Base-by-base conservation (phyloP, 352 stramenopile species). In the Phytophthora sansomeana region DNA sequence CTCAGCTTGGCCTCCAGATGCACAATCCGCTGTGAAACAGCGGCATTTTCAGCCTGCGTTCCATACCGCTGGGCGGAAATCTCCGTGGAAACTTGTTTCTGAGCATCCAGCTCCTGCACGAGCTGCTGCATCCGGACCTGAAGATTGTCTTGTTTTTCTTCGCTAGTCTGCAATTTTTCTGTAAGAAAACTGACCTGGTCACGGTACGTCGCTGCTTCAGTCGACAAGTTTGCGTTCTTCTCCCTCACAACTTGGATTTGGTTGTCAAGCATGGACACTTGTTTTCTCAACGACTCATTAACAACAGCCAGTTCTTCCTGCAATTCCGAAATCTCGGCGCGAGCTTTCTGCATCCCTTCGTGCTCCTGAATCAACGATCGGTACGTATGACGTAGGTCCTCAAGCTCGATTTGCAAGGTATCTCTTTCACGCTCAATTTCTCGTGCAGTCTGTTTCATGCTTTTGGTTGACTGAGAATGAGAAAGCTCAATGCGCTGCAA, bases 161-260 rank as follows among this genome's bases (percentile, higher is more conserved):
- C 80, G 3, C 61, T 80, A 14, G 58, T 35, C 38, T 89, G 78
- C 21, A 96, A 62, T 44, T 94, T 89, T 33, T 93, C 81, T 1
- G 85, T 91, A 14, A 96, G 61, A 41, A 91, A 89, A 39, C 68
- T 92, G 19, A 96, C 83, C 67, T 96, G 87, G n/a, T 93, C 83
- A 9, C 85, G 73, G 58, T 91, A 92, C 16, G 87, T 87, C 5
- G 68, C 57, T 16, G 65, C 69, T 63, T 96, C 85, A 0, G 78
- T 81, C 28, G 70, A 57, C 6, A 92, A 64, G 5, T 72, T 91
- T 7, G 63, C 57, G 26, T 87, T 88, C 63, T 92, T 89, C 32
- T 89, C 69, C 17, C 69, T 64, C 5, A 89, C 36, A 13, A 75
- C 24, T 10, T 87, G 72, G 0, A 87, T 30, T 41, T 94, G 85